A percentile compares a stretch with the other conserved stretches of the same genome.
Conservation (phyloP, 176 grass and related monocot species). For the maize (Zea mays) region DNA sequence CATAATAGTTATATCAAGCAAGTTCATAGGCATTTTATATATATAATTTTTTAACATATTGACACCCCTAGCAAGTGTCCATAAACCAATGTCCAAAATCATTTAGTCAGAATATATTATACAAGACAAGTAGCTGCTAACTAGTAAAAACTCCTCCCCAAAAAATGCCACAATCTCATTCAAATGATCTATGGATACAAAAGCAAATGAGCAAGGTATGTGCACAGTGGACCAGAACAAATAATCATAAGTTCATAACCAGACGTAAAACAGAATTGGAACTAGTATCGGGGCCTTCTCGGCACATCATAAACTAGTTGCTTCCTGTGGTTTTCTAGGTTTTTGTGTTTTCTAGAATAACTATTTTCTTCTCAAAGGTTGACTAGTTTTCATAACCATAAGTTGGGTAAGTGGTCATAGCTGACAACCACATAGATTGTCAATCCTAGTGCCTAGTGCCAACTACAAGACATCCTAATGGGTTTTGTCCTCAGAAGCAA, state of each 20-base stretch:
- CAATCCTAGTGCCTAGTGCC: slow-evolving; percentile 12
- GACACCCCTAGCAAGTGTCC: background rate
- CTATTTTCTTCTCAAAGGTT: slow-evolving; percentile 6
- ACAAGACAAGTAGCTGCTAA: no score
- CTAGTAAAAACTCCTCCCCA: no score
- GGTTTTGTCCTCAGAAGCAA: slow-evolving; percentile 23
- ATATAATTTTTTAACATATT: background rate
- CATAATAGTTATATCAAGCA: background rate
- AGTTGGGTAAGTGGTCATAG: background rate
- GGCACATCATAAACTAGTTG: background rate
- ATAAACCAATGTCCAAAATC: slow-evolving; percentile 1
- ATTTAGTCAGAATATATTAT: background rate
- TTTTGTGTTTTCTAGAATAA: slow-evolving; percentile 20
- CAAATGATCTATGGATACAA: slow-evolving; percentile 29
- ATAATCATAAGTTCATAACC: background rate
- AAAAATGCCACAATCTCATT: no score
- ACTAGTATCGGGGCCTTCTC: slow-evolving; percentile 26
- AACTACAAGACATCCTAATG: background rate
- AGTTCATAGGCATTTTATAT: background rate
- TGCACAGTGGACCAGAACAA: background rate
- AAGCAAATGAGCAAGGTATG: background rate
- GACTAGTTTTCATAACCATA: background rate
- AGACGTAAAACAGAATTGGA: no score
- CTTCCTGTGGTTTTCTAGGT: background rate
- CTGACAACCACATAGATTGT: background rate